phyloP scores from a whole-genome alignment of 306 rosid species.

The Quercus engelmannii region DNA sequence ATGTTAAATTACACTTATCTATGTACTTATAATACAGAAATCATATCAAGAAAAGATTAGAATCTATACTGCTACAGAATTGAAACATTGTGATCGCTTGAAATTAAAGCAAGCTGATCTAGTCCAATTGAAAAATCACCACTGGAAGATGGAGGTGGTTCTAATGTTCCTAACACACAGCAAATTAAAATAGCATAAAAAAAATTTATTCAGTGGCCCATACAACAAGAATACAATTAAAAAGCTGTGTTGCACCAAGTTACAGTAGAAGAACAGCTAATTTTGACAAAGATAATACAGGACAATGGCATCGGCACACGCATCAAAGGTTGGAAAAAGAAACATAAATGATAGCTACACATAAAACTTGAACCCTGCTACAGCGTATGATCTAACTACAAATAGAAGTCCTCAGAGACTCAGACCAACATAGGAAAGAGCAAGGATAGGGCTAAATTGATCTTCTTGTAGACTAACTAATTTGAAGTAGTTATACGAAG shows the following conservation, averaged over 20 bases:
- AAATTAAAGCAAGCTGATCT: slow-evolving; percentile 69
- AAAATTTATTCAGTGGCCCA: background rate
- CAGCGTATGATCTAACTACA: no score
- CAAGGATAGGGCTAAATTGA: no score
- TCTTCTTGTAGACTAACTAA: no score
- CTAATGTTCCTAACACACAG: slow-evolving; percentile 30
- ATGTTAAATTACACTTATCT: background rate
- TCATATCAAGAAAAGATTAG: background rate
- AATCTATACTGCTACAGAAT: slow-evolving; percentile 37
- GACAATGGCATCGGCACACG: background rate
- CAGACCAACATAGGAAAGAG: no score
- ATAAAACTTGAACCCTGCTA: no score
- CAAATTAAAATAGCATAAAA: background rate
- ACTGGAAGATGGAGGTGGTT: slow-evolving; percentile 15
- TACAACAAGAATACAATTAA: background rate
- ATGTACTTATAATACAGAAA: slow-evolving; percentile 1
- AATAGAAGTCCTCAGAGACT: no score
- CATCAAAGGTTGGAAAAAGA: no score
- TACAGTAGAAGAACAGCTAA: background rate
- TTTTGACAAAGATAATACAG: background rate
- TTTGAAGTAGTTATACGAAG: no score
- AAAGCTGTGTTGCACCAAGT: background rate
- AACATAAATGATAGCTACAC: background rate
- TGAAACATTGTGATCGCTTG: slow-evolving; percentile 63
- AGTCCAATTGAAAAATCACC: slow-evolving; percentile 75